A percentile compares a stretch with the other conserved stretches of the same genome.
phyloP scores from a whole-genome alignment of 768 basidiomycete species.

The Xerocomellus chrysenteron region DNA sequence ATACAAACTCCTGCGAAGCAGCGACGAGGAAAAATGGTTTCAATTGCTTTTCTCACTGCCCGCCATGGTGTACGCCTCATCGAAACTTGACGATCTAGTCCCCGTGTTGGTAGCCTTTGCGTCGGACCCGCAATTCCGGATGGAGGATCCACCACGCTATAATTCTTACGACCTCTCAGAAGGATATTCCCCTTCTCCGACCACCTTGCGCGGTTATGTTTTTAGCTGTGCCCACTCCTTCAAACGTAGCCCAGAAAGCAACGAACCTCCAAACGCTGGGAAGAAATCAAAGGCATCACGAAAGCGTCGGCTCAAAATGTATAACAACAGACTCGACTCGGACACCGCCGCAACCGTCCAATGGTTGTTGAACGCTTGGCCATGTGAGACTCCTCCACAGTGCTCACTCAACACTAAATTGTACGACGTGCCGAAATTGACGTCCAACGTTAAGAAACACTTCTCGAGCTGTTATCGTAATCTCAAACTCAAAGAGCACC shows the following conservation, averaged over 20 bases:
- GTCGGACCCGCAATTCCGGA: constrained; percentile 8
- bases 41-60: constrained; percentile 33
- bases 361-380: too few species aligned
- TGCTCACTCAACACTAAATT: not conserved
- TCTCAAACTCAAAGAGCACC: not conserved
- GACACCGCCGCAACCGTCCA: too few species aligned
- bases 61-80: constrained; percentile 31
- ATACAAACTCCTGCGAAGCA: constrained; percentile 26
- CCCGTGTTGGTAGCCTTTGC: constrained; percentile 21
- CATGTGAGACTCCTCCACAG: too few species aligned
- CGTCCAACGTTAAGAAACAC: not conserved
- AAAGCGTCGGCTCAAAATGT: constrained; percentile 1
- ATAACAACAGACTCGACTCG: not conserved
- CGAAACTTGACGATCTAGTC: constrained; percentile 14
- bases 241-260: constrained; percentile 6
- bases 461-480: constrained; percentile 18
- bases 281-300: not conserved
- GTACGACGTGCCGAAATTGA: constrained; percentile 1
- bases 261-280: not conserved
- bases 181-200: constrained; percentile 1
- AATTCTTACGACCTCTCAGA: constrained; percentile 7
- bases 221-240: not conserved
- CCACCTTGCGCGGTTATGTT: not conserved
- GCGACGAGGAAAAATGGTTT: constrained; percentile 8
- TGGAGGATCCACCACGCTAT: constrained; percentile 13